Conservation (phyloP, 176 grass and related monocot genomes). For the Ananas comosus region DNA sequence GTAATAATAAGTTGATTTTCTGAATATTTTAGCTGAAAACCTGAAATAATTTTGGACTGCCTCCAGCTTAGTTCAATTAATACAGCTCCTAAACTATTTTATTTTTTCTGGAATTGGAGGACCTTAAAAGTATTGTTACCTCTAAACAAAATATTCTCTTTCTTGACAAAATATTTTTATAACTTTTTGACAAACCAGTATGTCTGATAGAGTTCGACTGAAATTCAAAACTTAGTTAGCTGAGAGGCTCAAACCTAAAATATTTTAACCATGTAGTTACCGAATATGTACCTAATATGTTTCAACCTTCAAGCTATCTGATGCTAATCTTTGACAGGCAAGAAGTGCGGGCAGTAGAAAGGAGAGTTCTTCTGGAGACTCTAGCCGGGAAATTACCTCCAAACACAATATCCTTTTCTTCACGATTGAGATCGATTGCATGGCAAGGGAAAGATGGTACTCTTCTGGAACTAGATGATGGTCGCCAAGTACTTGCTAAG, state of each 20-base stretch:
- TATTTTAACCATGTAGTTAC: too few relatives aligned
- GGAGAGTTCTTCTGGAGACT: slow-evolving; percentile 61
- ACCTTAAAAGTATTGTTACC: too few relatives aligned
- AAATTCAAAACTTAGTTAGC: background rate
- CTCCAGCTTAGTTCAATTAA: too few relatives aligned
- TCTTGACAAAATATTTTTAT: too few relatives aligned
- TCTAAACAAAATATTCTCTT: too few relatives aligned
- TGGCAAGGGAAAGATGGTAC: slow-evolving; percentile 49
- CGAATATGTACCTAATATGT: too few relatives aligned
- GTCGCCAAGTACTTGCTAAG: slow-evolving; percentile 43
- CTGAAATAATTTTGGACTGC: too few relatives aligned
- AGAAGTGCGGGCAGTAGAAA: slow-evolving; percentile 76
- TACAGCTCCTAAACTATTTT: too few relatives aligned
- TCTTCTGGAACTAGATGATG: slow-evolving; percentile 67
- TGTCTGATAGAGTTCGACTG: background rate
- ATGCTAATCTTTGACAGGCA: slow-evolving; percentile 30
- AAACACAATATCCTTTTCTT: slow-evolving; percentile 61
- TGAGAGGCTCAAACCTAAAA: too few relatives aligned
- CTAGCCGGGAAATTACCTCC: slow-evolving; percentile 55
- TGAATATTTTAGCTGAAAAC: background rate
- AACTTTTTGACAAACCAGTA: too few relatives aligned
- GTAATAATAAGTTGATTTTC: background rate
- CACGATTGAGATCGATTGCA: slow-evolving; percentile 47
- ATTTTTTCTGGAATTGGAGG: too few relatives aligned
- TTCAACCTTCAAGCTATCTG: background rate